A percentile compares a stretch with the other conserved stretches of the same genome.
phyloP scores from a whole-genome alignment of 1,139 yeast genomes.

The Debaryomyces udenii region DNA sequence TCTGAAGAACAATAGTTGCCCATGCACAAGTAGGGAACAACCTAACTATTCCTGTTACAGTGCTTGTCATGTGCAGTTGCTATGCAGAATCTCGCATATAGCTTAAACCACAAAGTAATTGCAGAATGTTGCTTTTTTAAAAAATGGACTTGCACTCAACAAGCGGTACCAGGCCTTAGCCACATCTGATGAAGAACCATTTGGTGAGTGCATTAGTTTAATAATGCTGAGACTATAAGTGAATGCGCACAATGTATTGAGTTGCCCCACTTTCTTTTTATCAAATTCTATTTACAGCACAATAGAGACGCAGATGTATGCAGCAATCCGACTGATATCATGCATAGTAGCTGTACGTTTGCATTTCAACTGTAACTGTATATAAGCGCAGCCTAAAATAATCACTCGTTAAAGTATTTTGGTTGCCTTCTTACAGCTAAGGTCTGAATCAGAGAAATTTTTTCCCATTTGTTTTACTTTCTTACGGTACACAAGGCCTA shows the following conservation, averaged over 20 bases:
- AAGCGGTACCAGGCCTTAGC: too few species aligned
- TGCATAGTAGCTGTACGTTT: neutral
- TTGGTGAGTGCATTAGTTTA: too few species aligned
- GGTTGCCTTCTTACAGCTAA: neutral
- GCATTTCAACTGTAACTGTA: slow-evolving; percentile 6
- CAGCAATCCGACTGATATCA: neutral
- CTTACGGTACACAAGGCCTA: too few species aligned
- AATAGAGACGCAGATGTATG: neutral
- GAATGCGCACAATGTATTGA: too few species aligned
- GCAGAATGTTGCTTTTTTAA: too few species aligned
- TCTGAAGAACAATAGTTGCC: too few species aligned
- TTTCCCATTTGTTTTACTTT: neutral
- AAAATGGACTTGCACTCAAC: too few species aligned
- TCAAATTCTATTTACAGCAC: neutral
- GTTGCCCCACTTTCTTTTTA: too few species aligned
- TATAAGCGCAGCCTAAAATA: neutral
- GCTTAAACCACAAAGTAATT: too few species aligned
- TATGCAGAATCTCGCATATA: slow-evolving; percentile 5
- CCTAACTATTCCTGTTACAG: neutral
- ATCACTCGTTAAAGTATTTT: slow-evolving; percentile 7
- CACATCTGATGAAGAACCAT: too few species aligned
- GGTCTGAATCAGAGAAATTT: slow-evolving; percentile 1
- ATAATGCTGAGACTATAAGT: too few species aligned
- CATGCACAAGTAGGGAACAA: too few species aligned
- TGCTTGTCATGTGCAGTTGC: neutral